Percentiles rank a stretch among this genome's conserved stretches.
These are phyloP conservation scores for Fusarium fujikuroi DNA, from an alignment of 2,329 filamentous ascomycete genomes.

Conservation along the genomic window DNA sequence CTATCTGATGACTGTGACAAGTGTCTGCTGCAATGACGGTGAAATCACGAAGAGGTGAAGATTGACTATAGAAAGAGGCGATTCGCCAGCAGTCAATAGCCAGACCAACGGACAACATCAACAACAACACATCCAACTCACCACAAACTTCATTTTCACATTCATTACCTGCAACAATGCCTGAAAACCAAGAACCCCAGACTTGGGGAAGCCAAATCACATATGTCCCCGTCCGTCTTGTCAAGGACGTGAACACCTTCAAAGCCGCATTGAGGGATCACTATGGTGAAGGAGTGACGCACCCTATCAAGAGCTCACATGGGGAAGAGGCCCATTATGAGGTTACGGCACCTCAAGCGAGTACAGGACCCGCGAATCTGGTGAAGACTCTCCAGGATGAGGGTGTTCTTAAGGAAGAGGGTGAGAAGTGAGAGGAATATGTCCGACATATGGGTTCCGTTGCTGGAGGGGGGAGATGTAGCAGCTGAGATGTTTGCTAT, in stretches of 20 bases:
- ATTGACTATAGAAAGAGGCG: background rate
- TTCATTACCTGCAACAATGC: background rate
- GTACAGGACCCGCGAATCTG: background rate
- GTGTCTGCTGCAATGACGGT: background rate
- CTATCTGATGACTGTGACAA: rapidly evolving
- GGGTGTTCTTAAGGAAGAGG: background rate
- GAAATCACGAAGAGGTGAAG: rapidly evolving
- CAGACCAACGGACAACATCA: no score
- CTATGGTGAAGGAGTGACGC: background rate
- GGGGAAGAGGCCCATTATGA: background rate
- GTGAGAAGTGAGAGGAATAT: background rate
- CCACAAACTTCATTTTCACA: background rate
- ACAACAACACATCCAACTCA: background rate
- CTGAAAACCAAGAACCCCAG: background rate
- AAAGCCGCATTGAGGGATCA: background rate
- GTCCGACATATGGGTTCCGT: rapidly evolving
- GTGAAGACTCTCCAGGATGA: background rate
- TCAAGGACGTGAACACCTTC: background rate
- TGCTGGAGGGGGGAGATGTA: rapidly evolving
- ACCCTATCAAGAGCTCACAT: background rate
- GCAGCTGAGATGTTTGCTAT: rapidly evolving
- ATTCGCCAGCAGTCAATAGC: background rate
- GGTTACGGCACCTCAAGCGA: background rate
- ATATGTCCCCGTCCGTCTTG: background rate
- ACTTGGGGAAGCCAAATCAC: background rate